Base-by-base conservation (phyloP, 2,329 filamentous ascomycete genomes). In the Pseudogymnoascus sp. region DNA sequence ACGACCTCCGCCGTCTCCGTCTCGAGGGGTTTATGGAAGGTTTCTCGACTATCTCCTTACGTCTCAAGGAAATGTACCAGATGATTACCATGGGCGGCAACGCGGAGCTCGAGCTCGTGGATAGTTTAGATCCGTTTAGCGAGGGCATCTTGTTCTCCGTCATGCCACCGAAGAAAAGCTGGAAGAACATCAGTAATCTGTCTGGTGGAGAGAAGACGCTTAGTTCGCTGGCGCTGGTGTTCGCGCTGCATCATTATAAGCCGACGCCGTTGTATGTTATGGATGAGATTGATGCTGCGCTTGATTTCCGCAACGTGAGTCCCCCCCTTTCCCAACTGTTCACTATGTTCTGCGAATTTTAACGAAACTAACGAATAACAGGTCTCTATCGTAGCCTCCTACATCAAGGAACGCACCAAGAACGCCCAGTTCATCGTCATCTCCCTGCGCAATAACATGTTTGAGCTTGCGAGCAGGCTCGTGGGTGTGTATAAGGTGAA, bases 1-100 rank as follows among this genome's bases (percentile, higher is more conserved):
- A 98, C 72, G 92, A 97, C 69, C 86, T 99, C 62, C 90, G 95
- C 11, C 90, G 92, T 13, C 81, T 96, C 61, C 90, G 95, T 31
- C 82, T 98, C 6, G 93, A 97, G 71, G 93, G 95, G 37, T 99
- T 99, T 83, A 98, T 98, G 93, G 92, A 96, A 74, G 95, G 96
- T 41, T 98, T 99, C 79, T 89, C 89, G 72, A 89, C 86, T 67
- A 99, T 99, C 76, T 98, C 93, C 1, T 82, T 97, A 23, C 90
- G 93, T 0, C 82, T 99, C 54, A 99, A 99, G 80, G 95, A 99
- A 74, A 99, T 99, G 95, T 99, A 99, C 79, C 95, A 99, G 75
- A 97, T 99, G 93, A 99, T 99, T 75, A 99, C 95, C 21, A 98
- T 99, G 92, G 95, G 95, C 67, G 95, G 95, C 64, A 99, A 99